phyloP scores from a whole-genome alignment of 805 yeast species.

The Wickerhamomyces xylosicus region DNA sequence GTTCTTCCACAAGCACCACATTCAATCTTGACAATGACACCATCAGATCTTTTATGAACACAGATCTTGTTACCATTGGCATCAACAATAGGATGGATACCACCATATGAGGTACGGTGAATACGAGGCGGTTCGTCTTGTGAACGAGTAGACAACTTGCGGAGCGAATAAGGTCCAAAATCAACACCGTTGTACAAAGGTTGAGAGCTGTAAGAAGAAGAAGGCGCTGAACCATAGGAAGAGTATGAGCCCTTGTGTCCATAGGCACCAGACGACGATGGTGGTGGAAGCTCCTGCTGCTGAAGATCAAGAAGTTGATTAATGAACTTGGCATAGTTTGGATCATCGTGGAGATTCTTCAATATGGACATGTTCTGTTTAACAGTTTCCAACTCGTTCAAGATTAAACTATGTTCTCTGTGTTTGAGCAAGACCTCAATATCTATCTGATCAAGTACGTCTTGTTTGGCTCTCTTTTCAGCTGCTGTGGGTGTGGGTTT shows the following conservation, averaged over 20 bases:
- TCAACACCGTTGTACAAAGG: not conserved
- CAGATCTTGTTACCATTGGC: constrained; percentile 32
- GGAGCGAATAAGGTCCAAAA: not conserved
- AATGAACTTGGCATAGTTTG: constrained; percentile 25
- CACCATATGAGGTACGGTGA: constrained; percentile 27
- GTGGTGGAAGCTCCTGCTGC: constrained; percentile 2
- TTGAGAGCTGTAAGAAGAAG: constrained; percentile 2
- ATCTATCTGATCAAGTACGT: constrained; percentile 38
- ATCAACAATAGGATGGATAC: constrained; percentile 40
- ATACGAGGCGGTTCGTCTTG: constrained; percentile 21
- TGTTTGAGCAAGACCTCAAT: constrained; percentile 52
- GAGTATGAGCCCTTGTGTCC: constrained; percentile 15
- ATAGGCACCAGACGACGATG: not conserved
- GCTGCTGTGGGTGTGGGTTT: constrained; percentile 1
- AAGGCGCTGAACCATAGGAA: constrained; percentile 27
- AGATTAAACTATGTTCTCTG: constrained; percentile 39
- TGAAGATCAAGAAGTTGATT: constrained; percentile 28
- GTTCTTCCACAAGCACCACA: constrained; percentile 60
- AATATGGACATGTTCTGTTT: constrained; percentile 47
- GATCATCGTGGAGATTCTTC: constrained; percentile 30
- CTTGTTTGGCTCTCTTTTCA: constrained; percentile 20
- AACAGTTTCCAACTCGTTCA: constrained; percentile 44
- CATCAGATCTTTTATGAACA: constrained; percentile 59
- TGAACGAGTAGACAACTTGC: constrained; percentile 5
- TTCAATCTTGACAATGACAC: constrained; percentile 53